Evolutionary conservation across 2,329 filamentous ascomycete genomes (phyloP), one percentile per base, ranked within the genome.

Genomic region (Corynespora cassiicola): DNA sequence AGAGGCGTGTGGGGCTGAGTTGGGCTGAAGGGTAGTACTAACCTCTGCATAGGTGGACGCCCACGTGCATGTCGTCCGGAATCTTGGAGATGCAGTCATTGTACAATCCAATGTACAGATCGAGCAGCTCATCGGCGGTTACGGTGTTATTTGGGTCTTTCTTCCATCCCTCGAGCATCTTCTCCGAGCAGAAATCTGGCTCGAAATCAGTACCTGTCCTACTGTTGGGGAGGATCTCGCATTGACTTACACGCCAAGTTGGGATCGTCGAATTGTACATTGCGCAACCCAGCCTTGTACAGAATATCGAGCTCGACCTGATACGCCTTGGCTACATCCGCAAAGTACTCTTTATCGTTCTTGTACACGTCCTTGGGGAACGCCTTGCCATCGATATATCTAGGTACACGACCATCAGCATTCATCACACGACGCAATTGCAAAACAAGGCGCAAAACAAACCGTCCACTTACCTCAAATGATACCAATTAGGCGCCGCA

Each of bases 71-170:
- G 61, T 90, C 85, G 2, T 74, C 61, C 0, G 86, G 84, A 0
- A 79, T 70, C 50, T 80, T 78, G 55, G 75, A 69, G 56, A 88
- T 74, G 56, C 76, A 80, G 65, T 86, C 80, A 61, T 90, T 90
- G 75, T 90, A 89, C 42, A 88, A 78, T 42, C 77, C 72, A 65
- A 90, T 86, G 69, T 90, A 90, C 24, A 81, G 79, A 52, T 87
- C 83, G 15, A 90, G 77, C 6, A 88, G 78, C 42, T 84, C 80
- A 29, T 87, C 84, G 12, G 85, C 79, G 1, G 78, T 78, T 55
- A 81, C 78, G 32, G 78, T 79, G 63, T 89, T 88, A 55, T 82
- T 75, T 22, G 75, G 62, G 58, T 89, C 86, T 21, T 77, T 76
- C 37, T 80, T 45, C 58, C 55, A 63, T 6, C 57, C 61, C 12